A percentile compares a stretch with the other conserved stretches of the same genome.
Conservation (phyloP, 1,284 basidiomycete genomes). For the Cryptococcus floricola region DNA sequence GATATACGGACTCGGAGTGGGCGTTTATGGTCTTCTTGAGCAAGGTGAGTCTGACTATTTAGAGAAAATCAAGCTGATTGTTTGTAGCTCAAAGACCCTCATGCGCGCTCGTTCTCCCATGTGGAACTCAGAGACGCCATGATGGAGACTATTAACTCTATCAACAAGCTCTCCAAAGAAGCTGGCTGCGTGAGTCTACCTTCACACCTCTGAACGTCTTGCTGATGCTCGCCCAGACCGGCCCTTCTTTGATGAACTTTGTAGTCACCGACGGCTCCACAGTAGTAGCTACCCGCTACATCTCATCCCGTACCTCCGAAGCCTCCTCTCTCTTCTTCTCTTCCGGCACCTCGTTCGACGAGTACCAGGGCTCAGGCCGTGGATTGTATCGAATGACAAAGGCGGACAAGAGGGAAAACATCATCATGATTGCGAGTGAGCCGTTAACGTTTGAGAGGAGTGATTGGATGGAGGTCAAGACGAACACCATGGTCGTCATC, state of each 20-base stretch:
- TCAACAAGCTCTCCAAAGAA: slow-evolving; percentile 73
- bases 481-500: slow-evolving; percentile 87
- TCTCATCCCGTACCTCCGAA: slow-evolving; percentile 84
- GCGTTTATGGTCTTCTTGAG: slow-evolving; percentile 86
- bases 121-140: slow-evolving; percentile 62
- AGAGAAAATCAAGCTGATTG: neutral
- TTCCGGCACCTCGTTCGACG: slow-evolving; percentile 88
- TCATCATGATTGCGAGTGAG: slow-evolving; percentile 90
- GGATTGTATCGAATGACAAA: slow-evolving; percentile 94
- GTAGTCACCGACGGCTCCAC: slow-evolving; percentile 91
- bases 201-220: neutral
- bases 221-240: slow-evolving; percentile 14
- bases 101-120: slow-evolving; percentile 54
- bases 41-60: slow-evolving; percentile 55
- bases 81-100: slow-evolving; percentile 69
- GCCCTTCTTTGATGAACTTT: slow-evolving; percentile 93
- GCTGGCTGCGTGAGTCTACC: slow-evolving; percentile 59
- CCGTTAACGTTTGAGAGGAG: slow-evolving; percentile 80
- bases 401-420: slow-evolving; percentile 79
- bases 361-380: slow-evolving; percentile 64
- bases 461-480: slow-evolving; percentile 81
- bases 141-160: slow-evolving; percentile 72
- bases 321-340: slow-evolving; percentile 95
- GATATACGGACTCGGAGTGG: slow-evolving; percentile 97
- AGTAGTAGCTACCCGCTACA: slow-evolving; percentile 90